phyloP scores from a whole-genome alignment of 768 basidiomycete species.

The Serendipita indica region DNA sequence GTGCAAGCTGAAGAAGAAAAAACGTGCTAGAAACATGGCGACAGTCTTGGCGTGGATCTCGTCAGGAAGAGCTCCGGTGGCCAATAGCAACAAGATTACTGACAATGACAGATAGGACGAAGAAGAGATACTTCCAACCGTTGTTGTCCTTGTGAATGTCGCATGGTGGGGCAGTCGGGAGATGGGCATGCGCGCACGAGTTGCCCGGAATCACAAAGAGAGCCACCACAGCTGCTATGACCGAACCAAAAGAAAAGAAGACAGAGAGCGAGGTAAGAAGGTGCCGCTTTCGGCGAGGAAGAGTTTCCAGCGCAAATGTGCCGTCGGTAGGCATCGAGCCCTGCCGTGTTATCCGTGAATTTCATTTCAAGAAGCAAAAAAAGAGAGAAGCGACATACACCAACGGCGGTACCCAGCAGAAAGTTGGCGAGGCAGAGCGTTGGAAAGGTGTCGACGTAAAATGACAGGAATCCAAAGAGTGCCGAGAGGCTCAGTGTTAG shows the following conservation, averaged over 20 bases:
- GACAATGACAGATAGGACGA: slow-evolving; percentile 66
- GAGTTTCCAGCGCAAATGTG: slow-evolving; percentile 79
- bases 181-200: slow-evolving; percentile 42
- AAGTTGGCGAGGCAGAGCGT: slow-evolving; percentile 67
- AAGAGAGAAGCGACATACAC: slow-evolving; percentile 37
- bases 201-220: slow-evolving; percentile 62
- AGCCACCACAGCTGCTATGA: slow-evolving; percentile 68
- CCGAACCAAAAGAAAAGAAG: slow-evolving; percentile 92
- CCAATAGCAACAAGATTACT: slow-evolving; percentile 23
- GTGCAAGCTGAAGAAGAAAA: slow-evolving; percentile 79
- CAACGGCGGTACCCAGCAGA: slow-evolving; percentile 83
- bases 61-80: slow-evolving; percentile 9
- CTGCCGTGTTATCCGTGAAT: slow-evolving; percentile 32
- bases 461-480: slow-evolving; percentile 70
- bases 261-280: slow-evolving; percentile 81
- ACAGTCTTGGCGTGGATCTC: slow-evolving; percentile 46
- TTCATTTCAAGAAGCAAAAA: background rate
- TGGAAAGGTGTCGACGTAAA: slow-evolving; percentile 52
- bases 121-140: slow-evolving; percentile 83
- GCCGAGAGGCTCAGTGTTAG: slow-evolving; percentile 81
- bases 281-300: slow-evolving; percentile 84
- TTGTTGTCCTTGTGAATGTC: slow-evolving; percentile 52
- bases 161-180: slow-evolving; percentile 32
- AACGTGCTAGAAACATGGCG: slow-evolving; percentile 72
- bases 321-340: slow-evolving; percentile 96